Evolutionary conservation across 164 flowering plant species (phyloP).

Genomic region (Chimonanthus praecox): DNA sequence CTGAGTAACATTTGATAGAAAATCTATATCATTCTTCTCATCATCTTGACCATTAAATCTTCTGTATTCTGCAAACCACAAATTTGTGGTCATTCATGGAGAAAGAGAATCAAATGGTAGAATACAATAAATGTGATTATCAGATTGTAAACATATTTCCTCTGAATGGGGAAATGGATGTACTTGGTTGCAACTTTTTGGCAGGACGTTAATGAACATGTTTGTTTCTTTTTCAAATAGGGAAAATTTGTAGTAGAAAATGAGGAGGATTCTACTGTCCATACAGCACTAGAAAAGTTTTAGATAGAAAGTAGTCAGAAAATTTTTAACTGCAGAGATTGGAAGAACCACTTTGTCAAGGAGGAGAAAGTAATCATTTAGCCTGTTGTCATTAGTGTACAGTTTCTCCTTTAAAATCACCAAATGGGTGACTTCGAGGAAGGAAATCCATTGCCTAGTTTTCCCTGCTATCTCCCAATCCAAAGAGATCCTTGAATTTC

Average conservation of each 20-base stretch:
- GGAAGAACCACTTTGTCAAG: no score
- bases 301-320: no score
- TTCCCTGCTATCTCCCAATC: no score
- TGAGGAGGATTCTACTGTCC: no score
- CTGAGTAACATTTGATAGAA: slow-evolving; percentile 65
- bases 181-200: background rate
- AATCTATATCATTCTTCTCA: slow-evolving; percentile 41
- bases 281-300: no score
- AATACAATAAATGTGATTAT: background rate
- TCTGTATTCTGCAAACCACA: slow-evolving; percentile 42
- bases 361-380: no score
- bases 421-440: no score
- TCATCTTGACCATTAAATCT: slow-evolving; percentile 34
- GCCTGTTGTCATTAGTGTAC: background rate
- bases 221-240: no score
- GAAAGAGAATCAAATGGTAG: background rate
- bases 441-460: no score
- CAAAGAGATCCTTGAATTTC: no score
- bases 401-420: background rate
- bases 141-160: background rate
- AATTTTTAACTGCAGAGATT: no score
- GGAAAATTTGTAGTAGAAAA: no score
- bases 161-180: background rate
- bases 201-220: background rate
- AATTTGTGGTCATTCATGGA: slow-evolving; percentile 4